These are phyloP conservation scores for Castanospermum australe DNA, from an alignment of 306 rosid genomes.

Conservation along the genomic window DNA sequence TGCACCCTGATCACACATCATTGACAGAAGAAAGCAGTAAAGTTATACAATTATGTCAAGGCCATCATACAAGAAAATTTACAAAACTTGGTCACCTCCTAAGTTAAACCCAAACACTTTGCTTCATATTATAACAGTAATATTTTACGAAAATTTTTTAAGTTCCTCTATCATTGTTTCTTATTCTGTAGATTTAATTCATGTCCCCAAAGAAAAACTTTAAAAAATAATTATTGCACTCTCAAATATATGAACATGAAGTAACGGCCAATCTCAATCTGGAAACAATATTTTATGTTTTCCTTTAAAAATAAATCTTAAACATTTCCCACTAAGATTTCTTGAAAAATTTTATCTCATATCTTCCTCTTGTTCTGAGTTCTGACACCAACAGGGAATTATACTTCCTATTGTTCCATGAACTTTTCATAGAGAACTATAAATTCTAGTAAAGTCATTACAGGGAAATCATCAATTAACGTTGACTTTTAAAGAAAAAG, in stretches of 20 bases:
- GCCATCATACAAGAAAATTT: constrained; percentile 13
- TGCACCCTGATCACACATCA: constrained; percentile 69
- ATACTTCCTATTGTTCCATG: not conserved
- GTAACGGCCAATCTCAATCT: not conserved
- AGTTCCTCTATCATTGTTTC: not conserved
- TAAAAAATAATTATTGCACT: not conserved
- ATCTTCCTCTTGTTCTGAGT: not conserved
- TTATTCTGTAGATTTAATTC: not conserved
- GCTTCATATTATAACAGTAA: not conserved
- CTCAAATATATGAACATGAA: not conserved
- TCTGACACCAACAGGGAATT: not conserved
- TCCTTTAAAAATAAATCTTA: not conserved
- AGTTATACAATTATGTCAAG: not conserved
- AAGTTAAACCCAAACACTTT: not conserved
- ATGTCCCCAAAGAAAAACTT: not conserved
- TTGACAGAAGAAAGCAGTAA: constrained; percentile 9
- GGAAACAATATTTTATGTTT: not conserved
- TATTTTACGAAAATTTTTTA: not conserved
- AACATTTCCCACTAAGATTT: not conserved
- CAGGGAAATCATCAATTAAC: not conserved
- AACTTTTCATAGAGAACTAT: not conserved
- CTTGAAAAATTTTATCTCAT: not conserved
- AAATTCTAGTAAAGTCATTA: not conserved
- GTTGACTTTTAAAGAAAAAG: not conserved
- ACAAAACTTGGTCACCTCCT: not conserved